These are phyloP conservation scores for Fonsecaea erecta DNA, from an alignment of 2,329 filamentous ascomycete genomes.

Conservation along the genomic window DNA sequence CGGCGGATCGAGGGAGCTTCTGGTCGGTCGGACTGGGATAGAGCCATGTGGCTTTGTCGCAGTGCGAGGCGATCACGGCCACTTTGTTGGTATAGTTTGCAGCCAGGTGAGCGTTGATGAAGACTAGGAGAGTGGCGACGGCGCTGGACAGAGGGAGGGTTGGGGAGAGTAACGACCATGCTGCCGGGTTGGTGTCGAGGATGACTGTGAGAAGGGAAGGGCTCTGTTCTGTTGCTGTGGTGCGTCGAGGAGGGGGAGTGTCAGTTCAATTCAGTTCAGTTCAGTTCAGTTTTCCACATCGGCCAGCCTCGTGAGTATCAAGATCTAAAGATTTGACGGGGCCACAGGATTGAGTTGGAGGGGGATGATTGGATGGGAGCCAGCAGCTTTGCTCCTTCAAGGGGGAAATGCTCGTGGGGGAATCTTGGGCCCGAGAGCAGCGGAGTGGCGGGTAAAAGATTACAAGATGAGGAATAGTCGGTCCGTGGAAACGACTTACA, in stretches of 20 bases:
- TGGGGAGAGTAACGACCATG: slow-evolving; percentile 79
- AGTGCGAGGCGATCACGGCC: slow-evolving; percentile 87
- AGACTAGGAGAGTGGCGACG: slow-evolving; percentile 88
- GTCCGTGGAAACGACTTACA: slow-evolving; percentile 43
- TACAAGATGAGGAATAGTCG: slow-evolving; percentile 15
- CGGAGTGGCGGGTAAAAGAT: slow-evolving; percentile 8
- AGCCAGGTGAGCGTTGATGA: slow-evolving; percentile 94
- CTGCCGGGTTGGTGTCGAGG: slow-evolving; percentile 94
- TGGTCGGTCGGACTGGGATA: slow-evolving; percentile 66
- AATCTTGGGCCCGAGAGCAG: not conserved
- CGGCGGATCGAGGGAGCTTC: slow-evolving; percentile 19
- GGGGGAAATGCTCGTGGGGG: not conserved
- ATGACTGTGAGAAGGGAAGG: slow-evolving; percentile 89
- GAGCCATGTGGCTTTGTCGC: slow-evolving; percentile 83
- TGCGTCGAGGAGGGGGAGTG: not conserved
- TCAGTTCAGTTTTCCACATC: too few species aligned
- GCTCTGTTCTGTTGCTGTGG: slow-evolving; percentile 53
- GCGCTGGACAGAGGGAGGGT: slow-evolving; percentile 80
- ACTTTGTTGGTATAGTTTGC: slow-evolving; percentile 94
- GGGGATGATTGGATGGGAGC: slow-evolving; percentile 8
- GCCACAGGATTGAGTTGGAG: slow-evolving; percentile 24
- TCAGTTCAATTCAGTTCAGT: not conserved
- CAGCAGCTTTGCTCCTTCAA: not conserved
- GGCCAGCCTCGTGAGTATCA: slow-evolving; percentile 9
- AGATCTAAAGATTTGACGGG: not conserved